Evolutionary conservation across 495 filamentous ascomycete species (phyloP), one percentile per base, ranked within the genome.

Genomic region (Aspergillus leporis): DNA sequence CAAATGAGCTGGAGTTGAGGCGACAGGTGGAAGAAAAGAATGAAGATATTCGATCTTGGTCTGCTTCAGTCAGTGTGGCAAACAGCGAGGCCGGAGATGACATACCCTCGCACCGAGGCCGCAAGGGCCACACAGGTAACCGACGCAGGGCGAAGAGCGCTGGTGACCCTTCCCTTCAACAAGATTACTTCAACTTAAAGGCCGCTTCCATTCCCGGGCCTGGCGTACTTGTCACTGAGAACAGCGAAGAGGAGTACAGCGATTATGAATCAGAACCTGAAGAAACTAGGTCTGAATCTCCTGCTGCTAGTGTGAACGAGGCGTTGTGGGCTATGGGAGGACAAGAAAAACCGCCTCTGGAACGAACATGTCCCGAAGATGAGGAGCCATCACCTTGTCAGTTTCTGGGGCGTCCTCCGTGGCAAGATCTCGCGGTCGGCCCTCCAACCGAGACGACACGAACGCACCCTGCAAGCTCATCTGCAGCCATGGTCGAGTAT

Each of bases 91-190:
- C 68, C 21, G 75, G 69, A 10, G 74, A 72, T 56, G 70, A 70
- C n/a, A 36, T 62, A 31, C 53, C 66, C 23, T 56, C 41, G 19
- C 51, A 52, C 34, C 62, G 68, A 21, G 66, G 65, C 22, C 66
- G 63, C 41, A 61, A 58, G 25, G 56, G 58, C 16, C 55, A 63
- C 18, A 32, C 63, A 14, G 61, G 67, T 34, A 68, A 48, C 34
- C 61, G 78, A 56, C 69, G 69, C 22, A 70, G 80, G 60, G 78
- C 80, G 16, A 78, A 74, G 53, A 83, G 80, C 55, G 72, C 78
- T 18, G 78, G 80, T 22, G 77, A 76, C 30, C 71, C 68, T 41
- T 74, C 73, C 1, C 65, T 75, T 30, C 70, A 78, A 45, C 70
- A 72, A 16, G 78, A 79, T 41, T 77, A 78, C 56, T 77, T 79